Conservation (phyloP, 768 basidiomycete species). For the Leucogyrophana mollusca region DNA sequence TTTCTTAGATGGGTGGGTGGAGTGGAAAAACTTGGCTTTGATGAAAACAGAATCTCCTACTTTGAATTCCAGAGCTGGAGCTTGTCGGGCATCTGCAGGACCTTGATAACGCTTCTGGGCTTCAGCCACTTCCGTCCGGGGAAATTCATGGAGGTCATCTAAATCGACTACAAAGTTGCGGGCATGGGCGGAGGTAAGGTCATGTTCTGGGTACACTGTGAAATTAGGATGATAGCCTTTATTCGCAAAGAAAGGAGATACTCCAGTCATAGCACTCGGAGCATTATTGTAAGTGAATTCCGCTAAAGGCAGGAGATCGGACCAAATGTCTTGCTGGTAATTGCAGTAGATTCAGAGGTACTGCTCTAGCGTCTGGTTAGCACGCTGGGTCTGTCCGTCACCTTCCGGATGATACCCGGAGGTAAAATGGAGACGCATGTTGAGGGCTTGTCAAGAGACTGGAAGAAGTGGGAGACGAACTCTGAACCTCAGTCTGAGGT, state of each 20-base stretch:
- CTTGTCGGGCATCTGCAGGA: not conserved
- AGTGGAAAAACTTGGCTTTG: slow-evolving; percentile 5
- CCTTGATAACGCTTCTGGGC: slow-evolving; percentile 14
- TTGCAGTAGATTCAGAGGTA: slow-evolving; percentile 27
- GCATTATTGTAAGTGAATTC: slow-evolving; percentile 34
- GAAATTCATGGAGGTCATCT: slow-evolving; percentile 13
- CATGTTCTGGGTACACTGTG: slow-evolving; percentile 11
- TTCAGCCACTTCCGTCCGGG: slow-evolving; percentile 11
- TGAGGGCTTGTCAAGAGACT: slow-evolving; percentile 23
- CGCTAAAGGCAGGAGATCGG: slow-evolving; percentile 24
- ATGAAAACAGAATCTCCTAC: slow-evolving; percentile 9
- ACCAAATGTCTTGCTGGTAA: slow-evolving; percentile 33
- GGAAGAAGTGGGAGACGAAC: slow-evolving; percentile 34
- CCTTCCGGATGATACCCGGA: slow-evolving; percentile 24
- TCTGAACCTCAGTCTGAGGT: slow-evolving; percentile 24
- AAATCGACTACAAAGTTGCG: slow-evolving; percentile 20
- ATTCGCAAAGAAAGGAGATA: slow-evolving; percentile 32
- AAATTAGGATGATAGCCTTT: slow-evolving; percentile 24
- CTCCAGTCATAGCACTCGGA: slow-evolving; percentile 21
- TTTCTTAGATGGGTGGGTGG: slow-evolving; percentile 11
- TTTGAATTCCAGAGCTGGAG: slow-evolving; percentile 1
- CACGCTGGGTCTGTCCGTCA: slow-evolving; percentile 17
- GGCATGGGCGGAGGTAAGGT: slow-evolving; percentile 14
- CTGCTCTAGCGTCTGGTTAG: slow-evolving; percentile 26
- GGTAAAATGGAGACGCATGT: slow-evolving; percentile 21